phyloP scores from a whole-genome alignment of 208 protist genomes.

The Angomonas deanei region DNA sequence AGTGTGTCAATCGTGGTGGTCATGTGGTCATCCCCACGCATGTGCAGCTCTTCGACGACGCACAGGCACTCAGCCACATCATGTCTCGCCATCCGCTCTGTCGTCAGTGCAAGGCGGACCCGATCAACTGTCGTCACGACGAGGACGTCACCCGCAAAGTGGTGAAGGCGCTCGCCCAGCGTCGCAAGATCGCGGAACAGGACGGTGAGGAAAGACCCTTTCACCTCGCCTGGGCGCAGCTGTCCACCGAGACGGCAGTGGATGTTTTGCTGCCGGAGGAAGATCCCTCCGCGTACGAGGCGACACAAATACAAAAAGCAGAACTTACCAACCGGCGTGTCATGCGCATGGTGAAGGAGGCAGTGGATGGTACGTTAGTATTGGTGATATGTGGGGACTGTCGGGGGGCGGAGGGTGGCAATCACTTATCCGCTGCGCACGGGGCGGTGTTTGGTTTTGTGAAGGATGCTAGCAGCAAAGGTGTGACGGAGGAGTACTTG shows the following conservation, averaged over 20 bases:
- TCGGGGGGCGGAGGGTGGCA: conserved; percentile 22
- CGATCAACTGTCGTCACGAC: conserved; percentile 63
- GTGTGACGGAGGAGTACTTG: conserved; percentile 13
- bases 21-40: conserved; percentile 12
- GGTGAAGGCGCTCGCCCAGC: conserved; percentile 46
- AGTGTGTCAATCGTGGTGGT: not conserved
- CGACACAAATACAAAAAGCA: conserved; percentile 27
- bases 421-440: conserved; percentile 41
- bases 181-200: not conserved
- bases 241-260: conserved; percentile 41
- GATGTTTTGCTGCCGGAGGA: conserved; percentile 26
- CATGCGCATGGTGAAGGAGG: conserved; percentile 61
- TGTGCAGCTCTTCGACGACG: conserved; percentile 67
- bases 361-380: conserved; percentile 64
- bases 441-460: conserved; percentile 73
- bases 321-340: conserved; percentile 58
- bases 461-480: conserved; percentile 51
- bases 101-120: conserved; percentile 22
- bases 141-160: conserved; percentile 67
- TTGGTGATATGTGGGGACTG: conserved; percentile 42
- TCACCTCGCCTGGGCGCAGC: conserved; percentile 60
- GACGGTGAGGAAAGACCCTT: conserved; percentile 16
- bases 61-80: conserved; percentile 21
- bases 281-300: conserved; percentile 16
- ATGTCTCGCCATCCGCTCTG: conserved; percentile 7